These are phyloP conservation scores for Tardiomyces depauwii DNA, from an alignment of 1,139 yeast genomes.

Conservation along the genomic window DNA sequence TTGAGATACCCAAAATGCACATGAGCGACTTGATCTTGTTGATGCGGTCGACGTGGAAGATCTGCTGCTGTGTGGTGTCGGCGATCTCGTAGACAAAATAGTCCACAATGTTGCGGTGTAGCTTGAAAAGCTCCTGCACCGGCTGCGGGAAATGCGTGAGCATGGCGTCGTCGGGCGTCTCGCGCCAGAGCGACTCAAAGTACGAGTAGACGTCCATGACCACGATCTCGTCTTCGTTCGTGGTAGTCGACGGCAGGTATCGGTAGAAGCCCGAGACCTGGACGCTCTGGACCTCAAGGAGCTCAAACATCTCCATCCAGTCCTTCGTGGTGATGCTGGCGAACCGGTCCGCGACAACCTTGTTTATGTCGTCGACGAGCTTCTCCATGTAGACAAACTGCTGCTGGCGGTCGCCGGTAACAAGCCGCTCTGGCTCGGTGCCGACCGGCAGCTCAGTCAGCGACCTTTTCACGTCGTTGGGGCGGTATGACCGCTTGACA, in stretches of 20 bases:
- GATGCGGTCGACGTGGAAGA: slow-evolving; percentile 48
- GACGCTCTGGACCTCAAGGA: slow-evolving; percentile 55
- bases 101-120: slow-evolving; percentile 56
- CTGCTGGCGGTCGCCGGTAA: slow-evolving; percentile 13
- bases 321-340: slow-evolving; percentile 53
- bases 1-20: slow-evolving; percentile 53
- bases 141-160: slow-evolving; percentile 59
- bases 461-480: slow-evolving; percentile 32
- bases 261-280: slow-evolving; percentile 48
- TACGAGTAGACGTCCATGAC: slow-evolving; percentile 64
- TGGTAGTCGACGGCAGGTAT: slow-evolving; percentile 36
- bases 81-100: slow-evolving; percentile 57
- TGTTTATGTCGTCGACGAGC: slow-evolving; percentile 55
- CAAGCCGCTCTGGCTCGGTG: slow-evolving; percentile 20
- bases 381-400: slow-evolving; percentile 31
- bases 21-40: slow-evolving; percentile 62
- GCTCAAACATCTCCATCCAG: slow-evolving; percentile 70
- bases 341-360: slow-evolving; percentile 49
- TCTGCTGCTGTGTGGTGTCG: slow-evolving; percentile 34
- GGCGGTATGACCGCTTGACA: slow-evolving; percentile 72
- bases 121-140: slow-evolving; percentile 51
- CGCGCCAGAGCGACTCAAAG: slow-evolving; percentile 45
- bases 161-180: slow-evolving; percentile 29
- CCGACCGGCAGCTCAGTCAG: slow-evolving; percentile 17
- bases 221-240: slow-evolving; percentile 45